Conservation (phyloP, 108 stramenopile species). For the Pseudonitzschia pungens region DNA sequence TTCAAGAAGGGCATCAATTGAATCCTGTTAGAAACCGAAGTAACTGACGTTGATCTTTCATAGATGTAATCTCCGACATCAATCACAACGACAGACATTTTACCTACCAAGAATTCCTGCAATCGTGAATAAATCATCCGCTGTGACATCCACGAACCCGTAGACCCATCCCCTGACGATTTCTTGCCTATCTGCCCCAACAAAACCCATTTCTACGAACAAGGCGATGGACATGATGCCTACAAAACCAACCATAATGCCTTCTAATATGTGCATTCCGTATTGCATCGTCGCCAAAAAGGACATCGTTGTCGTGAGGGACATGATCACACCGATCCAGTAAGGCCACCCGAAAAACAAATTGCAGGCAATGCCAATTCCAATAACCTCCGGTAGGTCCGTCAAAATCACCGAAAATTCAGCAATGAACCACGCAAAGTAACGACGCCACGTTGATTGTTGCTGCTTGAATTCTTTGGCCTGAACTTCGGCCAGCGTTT, state of each 20-base stretch:
- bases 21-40: too few relatives aligned
- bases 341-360: constrained; percentile 66
- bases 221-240: constrained; percentile 74
- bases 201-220: constrained; percentile 65
- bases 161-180: constrained; percentile 55
- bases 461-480: constrained; percentile 23
- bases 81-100: background rate
- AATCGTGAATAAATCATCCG: constrained; percentile 54
- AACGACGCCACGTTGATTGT: constrained; percentile 27
- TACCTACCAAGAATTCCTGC: constrained; percentile 58
- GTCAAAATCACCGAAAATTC: constrained; percentile 73
- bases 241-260: constrained; percentile 68
- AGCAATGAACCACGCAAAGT: constrained; percentile 52
- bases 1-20: too few relatives aligned
- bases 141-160: constrained; percentile 54
- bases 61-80: background rate
- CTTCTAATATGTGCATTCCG: constrained; percentile 73
- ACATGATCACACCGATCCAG: constrained; percentile 50
- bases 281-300: constrained; percentile 68
- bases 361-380: constrained; percentile 67
- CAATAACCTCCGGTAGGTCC: constrained; percentile 79
- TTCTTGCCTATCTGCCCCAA: constrained; percentile 41
- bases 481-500: constrained; percentile 68
- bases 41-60: too few relatives aligned
- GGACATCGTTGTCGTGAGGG: constrained; percentile 65